Evolutionary conservation across 1,139 yeast genomes (phyloP).

Genomic region (Hyphopichia burtonii): DNA sequence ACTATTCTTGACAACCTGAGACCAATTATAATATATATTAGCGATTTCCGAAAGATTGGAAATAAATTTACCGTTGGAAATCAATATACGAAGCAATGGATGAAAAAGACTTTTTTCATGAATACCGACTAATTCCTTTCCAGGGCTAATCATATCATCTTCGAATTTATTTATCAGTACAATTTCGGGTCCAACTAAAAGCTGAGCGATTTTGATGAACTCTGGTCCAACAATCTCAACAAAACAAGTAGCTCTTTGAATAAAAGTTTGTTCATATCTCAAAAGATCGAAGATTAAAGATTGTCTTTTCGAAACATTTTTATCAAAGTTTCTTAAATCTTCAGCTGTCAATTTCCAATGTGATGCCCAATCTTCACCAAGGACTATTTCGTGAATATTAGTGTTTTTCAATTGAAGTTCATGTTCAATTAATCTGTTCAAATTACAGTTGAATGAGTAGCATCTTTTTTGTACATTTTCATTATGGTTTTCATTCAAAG

Average conservation of each 20-base stretch:
- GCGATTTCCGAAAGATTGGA: conserved; percentile 53
- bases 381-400: conserved; percentile 35
- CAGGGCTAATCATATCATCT: conserved; percentile 59
- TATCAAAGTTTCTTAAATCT: conserved; percentile 54
- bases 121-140: conserved; percentile 57
- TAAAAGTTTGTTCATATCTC: conserved; percentile 71
- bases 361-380: conserved; percentile 67
- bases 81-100: conserved; percentile 43
- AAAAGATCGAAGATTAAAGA: conserved; percentile 77
- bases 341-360: conserved; percentile 69
- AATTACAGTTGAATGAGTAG: conserved; percentile 37
- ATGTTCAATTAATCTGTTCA: conserved; percentile 38
- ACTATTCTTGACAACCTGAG: conserved; percentile 52
- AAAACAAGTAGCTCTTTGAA: conserved; percentile 67
- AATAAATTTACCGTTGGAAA: conserved; percentile 65
- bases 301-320: conserved; percentile 61
- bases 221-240: conserved; percentile 49
- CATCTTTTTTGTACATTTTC: conserved; percentile 20
- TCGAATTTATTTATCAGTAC: conserved; percentile 49
- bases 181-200: conserved; percentile 33
- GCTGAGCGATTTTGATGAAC: conserved; percentile 49
- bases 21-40: conserved; percentile 66
- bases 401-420: conserved; percentile 33
- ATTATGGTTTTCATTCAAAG: conserved; percentile 6
- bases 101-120: conserved; percentile 58